phyloP scores from a whole-genome alignment of 495 filamentous ascomycete genomes.

The Platismatia glauca region DNA sequence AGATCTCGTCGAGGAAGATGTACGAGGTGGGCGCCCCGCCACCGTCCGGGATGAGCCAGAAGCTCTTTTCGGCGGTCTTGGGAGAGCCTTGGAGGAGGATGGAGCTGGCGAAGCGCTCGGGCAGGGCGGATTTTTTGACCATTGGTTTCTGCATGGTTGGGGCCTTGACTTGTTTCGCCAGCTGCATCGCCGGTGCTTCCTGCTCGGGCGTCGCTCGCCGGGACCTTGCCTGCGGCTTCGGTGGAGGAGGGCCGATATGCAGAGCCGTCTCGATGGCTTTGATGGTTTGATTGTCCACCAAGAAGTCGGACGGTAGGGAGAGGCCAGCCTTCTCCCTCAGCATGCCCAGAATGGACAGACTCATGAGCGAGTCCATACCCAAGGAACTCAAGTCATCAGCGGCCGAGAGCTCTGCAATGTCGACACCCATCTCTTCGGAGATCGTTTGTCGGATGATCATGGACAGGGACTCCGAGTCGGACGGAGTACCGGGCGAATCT shows the following conservation, averaged over 20 bases:
- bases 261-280: slow-evolving; percentile 30
- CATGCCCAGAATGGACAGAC: slow-evolving; percentile 40
- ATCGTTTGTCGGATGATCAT: slow-evolving; percentile 22
- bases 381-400: slow-evolving; percentile 38
- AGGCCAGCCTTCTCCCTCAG: slow-evolving; percentile 43
- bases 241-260: slow-evolving; percentile 21
- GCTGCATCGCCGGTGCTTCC: slow-evolving; percentile 15
- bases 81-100: slow-evolving; percentile 43
- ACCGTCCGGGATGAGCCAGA: slow-evolving; percentile 46
- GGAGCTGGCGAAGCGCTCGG: slow-evolving; percentile 40
- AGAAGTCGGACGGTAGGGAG: slow-evolving; percentile 16
- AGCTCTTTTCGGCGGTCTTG: slow-evolving; percentile 34
- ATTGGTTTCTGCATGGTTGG: slow-evolving; percentile 23
- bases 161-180: slow-evolving; percentile 15
- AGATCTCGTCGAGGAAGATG: slow-evolving; percentile 48
- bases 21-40: slow-evolving; percentile 51
- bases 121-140: slow-evolving; percentile 15
- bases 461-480: slow-evolving; percentile 15
- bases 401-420: slow-evolving; percentile 49
- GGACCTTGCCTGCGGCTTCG: slow-evolving; percentile 24
- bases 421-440: slow-evolving; percentile 52
- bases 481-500: slow-evolving; percentile 10
- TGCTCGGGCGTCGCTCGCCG: slow-evolving; percentile 15
- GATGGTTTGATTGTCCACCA: slow-evolving; percentile 26
- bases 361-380: slow-evolving; percentile 48